These are phyloP conservation scores for Ophiocordyceps australis DNA, from an alignment of 2,329 filamentous ascomycete genomes.

Conservation along the genomic window DNA sequence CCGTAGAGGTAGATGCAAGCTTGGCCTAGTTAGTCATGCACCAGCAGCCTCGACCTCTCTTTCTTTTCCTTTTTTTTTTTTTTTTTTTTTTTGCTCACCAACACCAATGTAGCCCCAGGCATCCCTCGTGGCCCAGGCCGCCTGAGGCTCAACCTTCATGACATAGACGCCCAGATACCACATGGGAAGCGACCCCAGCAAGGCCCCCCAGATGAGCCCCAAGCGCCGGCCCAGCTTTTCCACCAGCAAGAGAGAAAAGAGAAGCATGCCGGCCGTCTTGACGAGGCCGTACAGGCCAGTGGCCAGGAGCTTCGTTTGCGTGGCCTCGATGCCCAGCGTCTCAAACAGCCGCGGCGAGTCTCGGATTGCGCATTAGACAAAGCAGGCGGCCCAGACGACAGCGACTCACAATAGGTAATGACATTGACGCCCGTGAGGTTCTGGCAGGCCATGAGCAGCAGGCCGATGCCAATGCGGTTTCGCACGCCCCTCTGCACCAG, in stretches of 20 bases:
- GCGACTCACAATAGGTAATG: conserved; percentile 35
- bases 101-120: not conserved
- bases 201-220: conserved; percentile 21
- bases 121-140: not conserved
- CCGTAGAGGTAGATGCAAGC: not conserved
- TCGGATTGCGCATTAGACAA: not conserved
- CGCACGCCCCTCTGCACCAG: conserved; percentile 16
- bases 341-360: not conserved
- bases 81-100: too few species aligned
- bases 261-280: conserved; percentile 16
- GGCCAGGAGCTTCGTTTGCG: conserved; percentile 14
- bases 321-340: conserved; percentile 10
- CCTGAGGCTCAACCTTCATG: conserved; percentile 10
- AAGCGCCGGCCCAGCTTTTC: conserved; percentile 28
- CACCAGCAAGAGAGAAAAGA: conserved; percentile 24
- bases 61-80: too few species aligned
- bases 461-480: conserved; percentile 18
- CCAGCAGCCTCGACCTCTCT: too few species aligned
- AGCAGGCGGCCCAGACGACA: not conserved
- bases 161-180: conserved; percentile 21
- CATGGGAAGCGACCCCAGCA: conserved; percentile 18
- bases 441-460: conserved; percentile 29
- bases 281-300: conserved; percentile 22
- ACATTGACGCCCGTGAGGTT: conserved; percentile 30
- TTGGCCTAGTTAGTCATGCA: too few species aligned